Conservation (phyloP, 257 asterid species). For the Orobanche coerulescens region DNA sequence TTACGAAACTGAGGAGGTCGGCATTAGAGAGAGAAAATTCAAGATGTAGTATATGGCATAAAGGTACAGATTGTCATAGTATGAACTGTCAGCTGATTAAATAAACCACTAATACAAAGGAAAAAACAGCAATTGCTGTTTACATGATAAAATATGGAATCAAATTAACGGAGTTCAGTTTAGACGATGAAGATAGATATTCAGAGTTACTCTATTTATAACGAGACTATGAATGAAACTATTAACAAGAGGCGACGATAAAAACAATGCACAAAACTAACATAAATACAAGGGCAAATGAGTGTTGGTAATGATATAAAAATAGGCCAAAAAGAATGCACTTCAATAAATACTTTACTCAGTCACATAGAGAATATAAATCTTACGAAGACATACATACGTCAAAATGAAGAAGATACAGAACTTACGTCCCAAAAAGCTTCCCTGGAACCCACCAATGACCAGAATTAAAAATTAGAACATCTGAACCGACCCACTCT, state of each 20-base stretch:
- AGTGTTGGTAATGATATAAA: background rate
- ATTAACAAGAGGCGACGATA: background rate
- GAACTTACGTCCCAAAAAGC: constrained; percentile 59
- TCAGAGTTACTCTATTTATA: background rate
- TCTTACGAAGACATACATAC: background rate
- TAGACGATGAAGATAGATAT: background rate
- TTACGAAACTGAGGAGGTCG: background rate
- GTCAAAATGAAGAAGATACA: constrained; percentile 10
- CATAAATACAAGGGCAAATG: background rate
- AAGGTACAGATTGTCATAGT: background rate
- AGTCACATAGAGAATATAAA: background rate
- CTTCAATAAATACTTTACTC: background rate
- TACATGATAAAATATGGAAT: background rate
- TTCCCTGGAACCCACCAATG: constrained; percentile 86
- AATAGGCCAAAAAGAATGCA: background rate
- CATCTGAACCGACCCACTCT: constrained; percentile 63
- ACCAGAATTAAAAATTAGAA: constrained; percentile 65
- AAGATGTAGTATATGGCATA: background rate
- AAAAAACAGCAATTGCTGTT: background rate
- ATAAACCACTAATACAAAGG: background rate
- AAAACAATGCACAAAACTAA: background rate
- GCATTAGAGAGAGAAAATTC: background rate
- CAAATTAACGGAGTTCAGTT: background rate
- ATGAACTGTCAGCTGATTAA: background rate
- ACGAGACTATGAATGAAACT: background rate